Base-by-base conservation (phyloP, 2,329 filamentous ascomycete species). In the Neospermospora avenae region DNA sequence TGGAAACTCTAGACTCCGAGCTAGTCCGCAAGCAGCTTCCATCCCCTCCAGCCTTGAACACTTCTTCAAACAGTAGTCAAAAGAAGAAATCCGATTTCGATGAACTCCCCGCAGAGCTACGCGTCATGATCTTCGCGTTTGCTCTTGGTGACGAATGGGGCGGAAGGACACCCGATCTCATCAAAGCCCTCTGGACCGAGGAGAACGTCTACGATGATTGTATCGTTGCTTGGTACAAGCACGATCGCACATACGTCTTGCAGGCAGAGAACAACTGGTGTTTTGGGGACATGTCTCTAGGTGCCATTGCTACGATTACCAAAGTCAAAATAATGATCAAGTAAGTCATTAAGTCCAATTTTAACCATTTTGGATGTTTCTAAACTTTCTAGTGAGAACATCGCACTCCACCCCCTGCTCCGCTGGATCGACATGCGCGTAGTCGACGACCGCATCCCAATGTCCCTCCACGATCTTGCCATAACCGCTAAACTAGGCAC, bases 231-330 rank as follows among this genome's bases (percentile, higher is more conserved):
- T 58, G 49, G 34, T 34, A 58, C 31, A 48, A 58, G 14, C 44
- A 54, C 18, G 14, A 54, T 10, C 51, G 48, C 31, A 31, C 39
- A 2, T 58, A 46, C 7, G 10, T 48, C 28, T 24, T 58, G 1
- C 37, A 53, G 3, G 24, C 31, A 16, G 37, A 45, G 22, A 58
- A 58, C 49, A 41, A 41, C 13, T 58, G 57, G 57, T 46, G 39
- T n/a, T 58, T 58, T 28, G 18, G 25, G 8, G 20, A 45, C 20
- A 54, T 58, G 57, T 13, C 24, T 5, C 7, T 28, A 4, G 18
- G 48, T 20, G 16, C n/a, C 4, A 46, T 58, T 11, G 13, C 39
- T 1, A 58, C 57, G 3, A 58, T 54, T 20, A 48, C 42, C 16
- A 37, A 41, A 16, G 41, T 58, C 31, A 45, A 54, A 31, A 24